Percentiles rank a stretch among this genome's conserved stretches.
phyloP scores from a whole-genome alignment of 768 basidiomycete genomes.

The Ramaria sp. region DNA sequence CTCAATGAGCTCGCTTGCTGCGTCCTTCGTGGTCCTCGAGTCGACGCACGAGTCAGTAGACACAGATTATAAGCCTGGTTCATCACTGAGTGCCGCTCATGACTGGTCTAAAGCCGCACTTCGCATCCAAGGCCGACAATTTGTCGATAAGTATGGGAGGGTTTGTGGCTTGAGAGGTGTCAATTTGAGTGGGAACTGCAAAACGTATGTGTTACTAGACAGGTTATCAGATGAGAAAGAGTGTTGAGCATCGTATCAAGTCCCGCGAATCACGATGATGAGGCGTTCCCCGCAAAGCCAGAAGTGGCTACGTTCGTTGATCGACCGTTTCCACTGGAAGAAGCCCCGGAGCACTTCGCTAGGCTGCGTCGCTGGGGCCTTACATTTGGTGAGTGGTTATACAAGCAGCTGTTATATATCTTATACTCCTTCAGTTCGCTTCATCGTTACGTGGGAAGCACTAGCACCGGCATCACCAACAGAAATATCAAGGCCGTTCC shows the following conservation, averaged over 20 bases:
- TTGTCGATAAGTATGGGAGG: slow-evolving; percentile 70
- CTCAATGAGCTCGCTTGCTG: slow-evolving; percentile 4
- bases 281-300: slow-evolving; percentile 54
- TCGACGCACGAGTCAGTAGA: slow-evolving; percentile 5
- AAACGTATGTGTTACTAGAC: slow-evolving; percentile 44
- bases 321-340: slow-evolving; percentile 81
- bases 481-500: slow-evolving; percentile 30
- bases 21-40: slow-evolving; percentile 7
- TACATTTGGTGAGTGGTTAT: slow-evolving; percentile 56
- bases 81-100: slow-evolving; percentile 47
- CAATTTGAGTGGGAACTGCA: slow-evolving; percentile 74
- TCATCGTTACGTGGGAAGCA: slow-evolving; percentile 95
- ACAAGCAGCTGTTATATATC: neutral
- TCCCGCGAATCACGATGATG: slow-evolving; percentile 57
- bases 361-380: slow-evolving; percentile 80
- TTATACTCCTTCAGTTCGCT: slow-evolving; percentile 46
- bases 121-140: slow-evolving; percentile 60
- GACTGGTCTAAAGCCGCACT: slow-evolving; percentile 65
- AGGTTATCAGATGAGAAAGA: neutral
- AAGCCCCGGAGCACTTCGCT: slow-evolving; percentile 77
- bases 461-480: slow-evolving; percentile 61
- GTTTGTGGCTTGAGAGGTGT: slow-evolving; percentile 77
- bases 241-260: slow-evolving; percentile 25
- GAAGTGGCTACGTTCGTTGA: slow-evolving; percentile 74
- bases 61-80: slow-evolving; percentile 33